Percentiles rank a stretch among this genome's conserved stretches.
Evolutionary conservation across 2,329 filamentous ascomycete species (phyloP).

Genomic region (Monilinia polystroma): DNA sequence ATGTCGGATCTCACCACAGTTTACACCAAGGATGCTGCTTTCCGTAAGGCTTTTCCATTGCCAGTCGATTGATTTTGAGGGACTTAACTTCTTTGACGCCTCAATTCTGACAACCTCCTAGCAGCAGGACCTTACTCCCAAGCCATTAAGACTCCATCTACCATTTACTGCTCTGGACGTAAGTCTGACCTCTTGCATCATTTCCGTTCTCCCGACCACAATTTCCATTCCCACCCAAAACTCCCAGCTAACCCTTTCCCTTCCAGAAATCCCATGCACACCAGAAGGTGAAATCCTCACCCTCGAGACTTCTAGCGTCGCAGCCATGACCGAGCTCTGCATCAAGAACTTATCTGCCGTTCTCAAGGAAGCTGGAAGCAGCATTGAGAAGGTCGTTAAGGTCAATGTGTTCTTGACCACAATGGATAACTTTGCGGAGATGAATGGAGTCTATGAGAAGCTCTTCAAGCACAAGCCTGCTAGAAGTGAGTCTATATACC

Average conservation of each 20-base stretch:
- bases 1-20: constrained; percentile 40
- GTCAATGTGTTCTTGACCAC: constrained; percentile 77
- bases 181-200: not conserved
- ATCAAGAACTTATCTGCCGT: constrained; percentile 84
- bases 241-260: constrained; percentile 55
- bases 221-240: not conserved
- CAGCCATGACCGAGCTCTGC: constrained; percentile 63
- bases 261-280: constrained; percentile 45
- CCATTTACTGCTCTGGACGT: constrained; percentile 64
- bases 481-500: constrained; percentile 51
- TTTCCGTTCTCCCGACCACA: not conserved
- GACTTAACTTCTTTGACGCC: not conserved
- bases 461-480: constrained; percentile 84
- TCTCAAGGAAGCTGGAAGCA: constrained; percentile 77
- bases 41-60: constrained; percentile 34
- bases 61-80: not conserved
- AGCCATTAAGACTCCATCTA: constrained; percentile 58
- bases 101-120: constrained; percentile 15
- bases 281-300: constrained; percentile 38
- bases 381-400: constrained; percentile 82
- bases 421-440: constrained; percentile 62
- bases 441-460: constrained; percentile 72
- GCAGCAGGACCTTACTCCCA: constrained; percentile 24
- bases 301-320: constrained; percentile 57
- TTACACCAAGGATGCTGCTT: constrained; percentile 40